Evolutionary conservation across 106 monocot species (phyloP).

Genomic region (Dendrobium officinale): DNA sequence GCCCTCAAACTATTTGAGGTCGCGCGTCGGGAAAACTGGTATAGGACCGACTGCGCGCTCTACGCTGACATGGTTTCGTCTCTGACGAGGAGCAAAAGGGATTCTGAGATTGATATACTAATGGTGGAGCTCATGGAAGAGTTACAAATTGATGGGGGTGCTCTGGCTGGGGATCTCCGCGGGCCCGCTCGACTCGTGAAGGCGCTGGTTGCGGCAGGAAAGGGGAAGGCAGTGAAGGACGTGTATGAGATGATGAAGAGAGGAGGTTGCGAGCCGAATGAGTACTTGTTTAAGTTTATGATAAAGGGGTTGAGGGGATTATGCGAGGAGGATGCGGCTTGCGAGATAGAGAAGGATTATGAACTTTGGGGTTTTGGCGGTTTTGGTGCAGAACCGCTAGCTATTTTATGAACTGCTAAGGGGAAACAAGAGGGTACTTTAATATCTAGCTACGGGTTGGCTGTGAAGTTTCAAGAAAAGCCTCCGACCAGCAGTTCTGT

Average conservation of each 20-base stretch:
- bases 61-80: conserved; percentile 44
- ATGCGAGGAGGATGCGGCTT: conserved; percentile 44
- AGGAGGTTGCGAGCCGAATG: conserved; percentile 45
- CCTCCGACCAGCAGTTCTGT: background rate
- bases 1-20: conserved; percentile 49
- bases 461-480: too few species aligned
- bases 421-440: background rate
- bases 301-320: conserved; percentile 64
- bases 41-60: conserved; percentile 27
- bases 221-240: conserved; percentile 33
- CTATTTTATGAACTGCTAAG: background rate
- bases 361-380: conserved; percentile 29
- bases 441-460: too few species aligned
- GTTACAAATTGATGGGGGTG: conserved; percentile 14
- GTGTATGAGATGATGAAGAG: conserved; percentile 51
- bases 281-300: conserved; percentile 58
- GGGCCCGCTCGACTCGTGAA: conserved; percentile 54
- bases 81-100: conserved; percentile 18
- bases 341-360: conserved; percentile 58
- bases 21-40: conserved; percentile 30
- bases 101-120: conserved; percentile 21
- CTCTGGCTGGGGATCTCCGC: conserved; percentile 21
- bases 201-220: conserved; percentile 39
- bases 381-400: background rate
- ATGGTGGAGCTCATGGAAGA: conserved; percentile 35